These are phyloP conservation scores for Gyromitra esculenta DNA, from an alignment of 2,329 filamentous ascomycete species.

Conservation along the genomic window DNA sequence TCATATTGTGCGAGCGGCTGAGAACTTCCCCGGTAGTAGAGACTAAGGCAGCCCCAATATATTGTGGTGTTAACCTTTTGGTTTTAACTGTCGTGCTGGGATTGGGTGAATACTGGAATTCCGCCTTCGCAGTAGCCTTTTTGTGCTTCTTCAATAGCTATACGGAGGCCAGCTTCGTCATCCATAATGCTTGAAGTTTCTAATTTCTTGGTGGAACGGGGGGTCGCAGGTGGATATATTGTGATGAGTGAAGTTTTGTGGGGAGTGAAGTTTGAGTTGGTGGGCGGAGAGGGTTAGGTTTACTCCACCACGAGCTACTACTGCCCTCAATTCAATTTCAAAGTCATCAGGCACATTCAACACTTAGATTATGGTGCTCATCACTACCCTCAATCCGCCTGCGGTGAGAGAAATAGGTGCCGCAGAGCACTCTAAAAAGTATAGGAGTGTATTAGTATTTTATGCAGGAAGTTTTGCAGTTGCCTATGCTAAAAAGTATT, in stretches of 20 bases:
- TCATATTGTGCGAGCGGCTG: conserved; percentile 78
- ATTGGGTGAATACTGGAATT: conserved; percentile 61
- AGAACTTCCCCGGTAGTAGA: conserved; percentile 74
- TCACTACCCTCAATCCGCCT: too few species aligned
- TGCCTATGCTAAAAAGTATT: too few species aligned
- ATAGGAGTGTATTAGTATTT: too few species aligned
- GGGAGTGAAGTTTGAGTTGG: neutral
- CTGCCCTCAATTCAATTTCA: too few species aligned
- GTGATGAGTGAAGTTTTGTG: neutral
- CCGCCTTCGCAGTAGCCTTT: conserved; percentile 64
- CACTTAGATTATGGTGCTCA: too few species aligned
- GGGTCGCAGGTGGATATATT: neutral
- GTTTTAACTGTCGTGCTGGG: neutral
- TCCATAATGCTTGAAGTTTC: conserved; percentile 13
- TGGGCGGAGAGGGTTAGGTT: conserved; percentile 3
- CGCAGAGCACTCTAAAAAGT: too few species aligned
- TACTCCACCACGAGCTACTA: neutral
- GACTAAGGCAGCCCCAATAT: conserved; percentile 71
- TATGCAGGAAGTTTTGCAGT: too few species aligned
- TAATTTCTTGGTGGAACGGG: neutral
- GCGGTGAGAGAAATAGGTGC: too few species aligned
- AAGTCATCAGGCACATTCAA: too few species aligned
- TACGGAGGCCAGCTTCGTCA: conserved; percentile 22
- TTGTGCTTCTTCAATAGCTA: conserved; percentile 65
- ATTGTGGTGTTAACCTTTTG: conserved; percentile 15